Base-by-base conservation (phyloP, 345 rosid genomes). In the Chamaenerion angustifolium region DNA sequence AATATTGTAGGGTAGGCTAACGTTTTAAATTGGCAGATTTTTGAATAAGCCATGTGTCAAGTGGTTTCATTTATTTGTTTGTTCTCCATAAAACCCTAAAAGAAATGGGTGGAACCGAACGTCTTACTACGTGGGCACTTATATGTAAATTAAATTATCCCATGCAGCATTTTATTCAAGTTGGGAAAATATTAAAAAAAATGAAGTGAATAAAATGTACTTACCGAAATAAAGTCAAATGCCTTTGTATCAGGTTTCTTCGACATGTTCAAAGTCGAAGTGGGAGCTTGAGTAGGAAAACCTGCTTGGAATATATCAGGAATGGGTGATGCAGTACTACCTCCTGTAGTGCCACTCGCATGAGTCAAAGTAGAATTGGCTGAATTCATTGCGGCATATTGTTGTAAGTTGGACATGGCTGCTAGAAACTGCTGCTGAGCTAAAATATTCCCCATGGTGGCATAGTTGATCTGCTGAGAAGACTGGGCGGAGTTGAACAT, bases 191-290 rank as follows among this genome's bases (percentile, higher is more conserved):
- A 45, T n/a, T 45, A 13, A 14, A 4, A 27, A 8, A 23, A 6
- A 35, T 2, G 8, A 3, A 21, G 3, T 1, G 10, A 49, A 16
- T 8, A 27, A 10, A 57, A 15, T 52, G 56, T 77, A 76, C 96
- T 79, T 75, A 90, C 98, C 1, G 92, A 83, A 63, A 90, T 86
- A 73, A 90, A 90, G 65, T 90, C 98, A 55, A 90, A 90, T 52
- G 98, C 98, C 63, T 71, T 80, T 13, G 85, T 86, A 1, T 90
- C 98, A 70, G 83, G 92, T 58, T 76, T 86, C 73, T 81, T 81
- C 7, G 77, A 65, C 58, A 51, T 68, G 70, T 68, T 85, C 80
- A 76, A 66, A 25, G 67, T 52, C 48, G 87, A 68, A 56, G 53
- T 71, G 49, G 95, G 78, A 63, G 63, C 42, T 65, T 77, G 98